Base-by-base conservation (phyloP, 169 alveolate species). In the Cryptosporidium viatorum region DNA sequence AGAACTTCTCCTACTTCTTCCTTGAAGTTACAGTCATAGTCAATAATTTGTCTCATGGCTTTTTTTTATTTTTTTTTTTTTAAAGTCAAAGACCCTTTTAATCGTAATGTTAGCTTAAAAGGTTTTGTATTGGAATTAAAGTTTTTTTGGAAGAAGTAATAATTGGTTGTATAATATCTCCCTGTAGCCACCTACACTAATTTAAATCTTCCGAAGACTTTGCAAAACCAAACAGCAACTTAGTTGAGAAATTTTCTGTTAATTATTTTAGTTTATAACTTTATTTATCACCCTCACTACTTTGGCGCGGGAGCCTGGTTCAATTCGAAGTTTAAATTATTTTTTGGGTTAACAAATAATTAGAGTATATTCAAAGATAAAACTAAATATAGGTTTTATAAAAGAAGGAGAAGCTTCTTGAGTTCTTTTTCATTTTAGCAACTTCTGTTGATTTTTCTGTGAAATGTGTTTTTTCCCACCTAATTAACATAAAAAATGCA, bases 11-110 rank as follows among this genome's bases (percentile, higher is more conserved):
- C 74, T 71, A 70, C 29, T 10, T 43, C 84, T 21, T 59, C 85
- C 18, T 51, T 85, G 31, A 86, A 68, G 58, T 73, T 86, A 71
- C 91, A 85, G 59, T 84, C 80, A 59, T 70, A 85, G 87, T 80
- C 89, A 26, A 80, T 80, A 21, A 80, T 80, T 59, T 80, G 89
- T 59, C 65, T 65, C 89, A 80, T 80, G 37, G 10, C 16, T 55
- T 55, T 26, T 55, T 26, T 21, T 55, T 55, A 9, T 55, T 26
- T 21, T 55, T 55, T 3, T 39, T 39, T 39, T 39, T 39, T 39
- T 41, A 8, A 55, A 55, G 55, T 48, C 55, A 48, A 55, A 55
- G 29, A 55, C 23, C 18, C 29, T 9, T 55, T 23, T 55, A 55
- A 16, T 26, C 3, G 67, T 21, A 55, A 55, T 55, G 1, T 55